phyloP scores from a whole-genome alignment of 1,284 basidiomycete genomes.

The Binderoboletus segoi region DNA sequence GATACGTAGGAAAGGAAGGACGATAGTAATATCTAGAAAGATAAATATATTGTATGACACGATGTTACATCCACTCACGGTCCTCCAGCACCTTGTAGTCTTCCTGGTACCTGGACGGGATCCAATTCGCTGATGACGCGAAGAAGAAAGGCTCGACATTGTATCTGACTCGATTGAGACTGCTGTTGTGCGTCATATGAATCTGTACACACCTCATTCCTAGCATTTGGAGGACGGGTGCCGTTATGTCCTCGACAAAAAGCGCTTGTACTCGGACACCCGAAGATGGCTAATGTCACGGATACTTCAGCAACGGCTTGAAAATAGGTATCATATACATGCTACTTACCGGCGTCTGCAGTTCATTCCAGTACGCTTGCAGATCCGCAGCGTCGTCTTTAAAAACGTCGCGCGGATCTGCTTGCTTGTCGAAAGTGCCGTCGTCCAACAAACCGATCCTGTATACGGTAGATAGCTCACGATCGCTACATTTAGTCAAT shows the following conservation, averaged over 20 bases:
- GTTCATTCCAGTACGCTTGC: conserved; percentile 23
- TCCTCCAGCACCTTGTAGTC: conserved; percentile 41
- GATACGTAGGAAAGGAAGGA: conserved; percentile 48
- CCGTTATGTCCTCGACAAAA: conserved; percentile 51
- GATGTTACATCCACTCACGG: conserved; percentile 40
- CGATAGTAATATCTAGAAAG: conserved; percentile 48
- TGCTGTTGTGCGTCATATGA: not conserved
- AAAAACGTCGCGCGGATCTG: conserved; percentile 9
- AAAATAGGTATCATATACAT: not conserved
- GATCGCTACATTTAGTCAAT: conserved; percentile 25
- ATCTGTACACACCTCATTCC: conserved; percentile 44
- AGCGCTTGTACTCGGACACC: conserved; percentile 45
- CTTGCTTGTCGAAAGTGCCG: conserved; percentile 29
- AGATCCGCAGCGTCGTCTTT: conserved; percentile 2
- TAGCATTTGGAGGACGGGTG: conserved; percentile 52
- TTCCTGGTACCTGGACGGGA: conserved; percentile 55
- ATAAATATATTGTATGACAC: not conserved
- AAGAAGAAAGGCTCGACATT: conserved; percentile 59
- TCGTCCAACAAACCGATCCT: conserved; percentile 43
- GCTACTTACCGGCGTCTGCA: conserved; percentile 23
- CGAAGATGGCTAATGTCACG: conserved; percentile 31
- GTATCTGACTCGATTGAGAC: conserved; percentile 22
- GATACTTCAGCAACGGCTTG: conserved; percentile 1
- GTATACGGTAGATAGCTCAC: conserved; percentile 39
- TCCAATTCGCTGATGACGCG: conserved; percentile 56